Evolutionary conservation across 225 moss, liverwort and hornwort species (phyloP).

Genomic region (Pseudoscleropodium purum): DNA sequence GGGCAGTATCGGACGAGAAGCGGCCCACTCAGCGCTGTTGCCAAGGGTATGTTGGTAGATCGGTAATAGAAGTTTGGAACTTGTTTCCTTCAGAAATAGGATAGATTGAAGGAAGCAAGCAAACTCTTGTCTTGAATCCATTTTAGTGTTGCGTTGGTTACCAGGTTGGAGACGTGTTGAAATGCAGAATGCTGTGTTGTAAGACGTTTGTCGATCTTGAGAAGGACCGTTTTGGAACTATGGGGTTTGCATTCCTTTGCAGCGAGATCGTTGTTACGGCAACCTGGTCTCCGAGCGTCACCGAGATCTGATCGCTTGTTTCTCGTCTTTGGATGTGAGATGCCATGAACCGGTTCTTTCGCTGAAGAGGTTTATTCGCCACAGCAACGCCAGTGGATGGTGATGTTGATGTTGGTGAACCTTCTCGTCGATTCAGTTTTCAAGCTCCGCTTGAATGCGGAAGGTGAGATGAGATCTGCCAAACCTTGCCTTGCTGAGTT

Average conservation of each 20-base stretch:
- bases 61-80: background rate
- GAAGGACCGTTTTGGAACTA: background rate
- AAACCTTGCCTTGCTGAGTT: background rate
- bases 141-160: background rate
- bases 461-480: slow-evolving; percentile 18
- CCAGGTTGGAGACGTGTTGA: background rate
- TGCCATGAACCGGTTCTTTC: background rate
- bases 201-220: background rate
- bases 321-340: background rate
- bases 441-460: slow-evolving; percentile 5
- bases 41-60: background rate
- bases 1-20: background rate
- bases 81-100: background rate
- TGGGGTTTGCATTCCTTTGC: background rate
- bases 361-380: background rate
- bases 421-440: background rate
- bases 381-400: background rate
- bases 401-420: slow-evolving; percentile 17
- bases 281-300: background rate
- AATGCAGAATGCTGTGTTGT: background rate
- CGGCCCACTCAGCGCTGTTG: background rate
- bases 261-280: background rate
- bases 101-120: background rate
- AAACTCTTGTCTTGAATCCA: background rate
- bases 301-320: slow-evolving; percentile 7